Evolutionary conservation across 495 filamentous ascomycete species (phyloP), one percentile per base, ranked within the genome.

Genomic region (Daldinia grandis): DNA sequence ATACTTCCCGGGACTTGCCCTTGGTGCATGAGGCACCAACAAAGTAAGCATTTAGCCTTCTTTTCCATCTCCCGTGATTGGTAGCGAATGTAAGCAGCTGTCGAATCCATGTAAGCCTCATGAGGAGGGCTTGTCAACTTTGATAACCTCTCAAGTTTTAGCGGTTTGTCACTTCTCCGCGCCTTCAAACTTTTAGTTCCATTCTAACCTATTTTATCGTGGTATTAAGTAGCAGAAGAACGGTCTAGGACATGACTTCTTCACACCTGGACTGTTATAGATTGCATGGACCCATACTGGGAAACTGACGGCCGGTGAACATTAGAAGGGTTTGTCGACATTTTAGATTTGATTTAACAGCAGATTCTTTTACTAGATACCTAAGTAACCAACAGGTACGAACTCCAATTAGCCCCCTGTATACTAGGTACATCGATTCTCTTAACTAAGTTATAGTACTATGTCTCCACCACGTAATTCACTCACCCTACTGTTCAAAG

Each of bases 1-100:
- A 25, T 58, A 25, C 14, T 51, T 17, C 33, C 37, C 28, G 54
- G 59, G 35, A 56, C 64, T 55, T 67, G 24, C 24, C 60, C 56
- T 44, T 47, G 49, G 21, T 14, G 54, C 24, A 64, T 44, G 25
- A 44, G 40, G 17, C 40, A 47, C 21, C 14, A 24, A 30, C 37
- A 17, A 58, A 44, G 14, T 21, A 62, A 51, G 27, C 27, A 21
- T 14, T 38, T 42, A 72, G 63, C 69, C 59, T 60, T 51, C 51
- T 55, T 55, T 42, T 40, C 17, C n/a, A 55, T 27, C 15, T 33
- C 56, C 14, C 54, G 17, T 59, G 53, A 63, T 68, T 72, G 69
- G 69, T 17, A 30, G 44, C 33, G 35, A 58, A 56, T 15, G 28
- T 15, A 55, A 9, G 24, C 9, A 33, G 7, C 58, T 40, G 27